These are phyloP conservation scores for Nevesoporus exiguus DNA, from an alignment of 768 basidiomycete genomes.

Conservation along the genomic window DNA sequence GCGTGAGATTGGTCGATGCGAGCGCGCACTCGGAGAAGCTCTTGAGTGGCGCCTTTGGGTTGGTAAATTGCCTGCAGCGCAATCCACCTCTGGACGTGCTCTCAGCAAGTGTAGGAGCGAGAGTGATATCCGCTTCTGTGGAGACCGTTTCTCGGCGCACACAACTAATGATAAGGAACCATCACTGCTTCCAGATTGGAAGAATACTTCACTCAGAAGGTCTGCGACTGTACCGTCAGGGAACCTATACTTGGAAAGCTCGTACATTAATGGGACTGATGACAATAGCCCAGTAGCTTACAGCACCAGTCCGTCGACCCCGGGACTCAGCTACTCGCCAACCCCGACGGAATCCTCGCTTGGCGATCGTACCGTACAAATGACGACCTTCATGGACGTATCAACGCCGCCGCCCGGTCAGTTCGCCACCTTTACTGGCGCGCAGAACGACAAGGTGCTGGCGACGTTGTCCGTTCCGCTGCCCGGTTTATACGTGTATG, in stretches of 20 bases:
- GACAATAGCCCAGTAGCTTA: slow-evolving; percentile 26
- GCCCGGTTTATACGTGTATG: slow-evolving; percentile 19
- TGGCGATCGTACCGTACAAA: slow-evolving; percentile 55
- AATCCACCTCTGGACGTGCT: slow-evolving; percentile 35
- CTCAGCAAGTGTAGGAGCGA: slow-evolving; percentile 55
- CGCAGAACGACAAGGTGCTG: slow-evolving; percentile 35
- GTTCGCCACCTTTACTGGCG: slow-evolving; percentile 34
- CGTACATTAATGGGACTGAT: background rate
- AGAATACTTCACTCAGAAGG: slow-evolving; percentile 34
- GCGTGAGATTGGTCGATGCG: slow-evolving; percentile 83
- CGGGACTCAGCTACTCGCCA: slow-evolving; percentile 56
- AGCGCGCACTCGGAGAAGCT: slow-evolving; percentile 81
- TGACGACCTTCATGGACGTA: slow-evolving; percentile 50
- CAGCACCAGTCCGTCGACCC: slow-evolving; percentile 47
- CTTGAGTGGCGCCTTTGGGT: slow-evolving; percentile 94
- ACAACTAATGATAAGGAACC: slow-evolving; percentile 1
- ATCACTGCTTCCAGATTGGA: slow-evolving; percentile 10
- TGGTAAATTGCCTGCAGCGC: slow-evolving; percentile 54
- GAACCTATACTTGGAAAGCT: slow-evolving; percentile 23
- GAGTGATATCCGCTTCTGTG: slow-evolving; percentile 27
- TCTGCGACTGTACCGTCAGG: slow-evolving; percentile 42
- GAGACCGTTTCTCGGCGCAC: background rate
- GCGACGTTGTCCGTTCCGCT: slow-evolving; percentile 17
- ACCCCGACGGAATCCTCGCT: slow-evolving; percentile 56
- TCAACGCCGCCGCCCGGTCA: slow-evolving; percentile 34